Conservation (phyloP, 176 grass and related monocot species). For the Chrysopogon serrulatus region DNA sequence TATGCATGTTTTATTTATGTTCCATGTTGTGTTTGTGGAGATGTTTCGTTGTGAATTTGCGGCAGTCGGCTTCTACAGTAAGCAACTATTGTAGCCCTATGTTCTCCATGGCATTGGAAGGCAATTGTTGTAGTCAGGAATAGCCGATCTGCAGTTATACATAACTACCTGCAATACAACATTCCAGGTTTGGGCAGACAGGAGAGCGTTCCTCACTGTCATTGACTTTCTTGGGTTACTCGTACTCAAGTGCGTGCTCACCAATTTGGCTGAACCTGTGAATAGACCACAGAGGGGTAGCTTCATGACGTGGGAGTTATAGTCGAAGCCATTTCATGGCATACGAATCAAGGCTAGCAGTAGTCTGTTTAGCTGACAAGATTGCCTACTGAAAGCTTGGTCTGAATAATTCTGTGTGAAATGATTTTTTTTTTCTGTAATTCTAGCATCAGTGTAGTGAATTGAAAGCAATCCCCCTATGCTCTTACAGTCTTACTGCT, state of each 20-base stretch:
- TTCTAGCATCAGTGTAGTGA: neutral
- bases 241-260: neutral
- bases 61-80: neutral
- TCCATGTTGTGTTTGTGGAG: neutral
- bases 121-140: neutral
- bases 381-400: too few relatives aligned
- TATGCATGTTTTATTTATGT: neutral
- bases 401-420: too few relatives aligned
- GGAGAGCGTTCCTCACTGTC: too few relatives aligned
- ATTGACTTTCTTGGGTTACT: neutral
- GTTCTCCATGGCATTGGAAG: too few relatives aligned
- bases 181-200: too few relatives aligned
- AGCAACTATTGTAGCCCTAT: neutral
- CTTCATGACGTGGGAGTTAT: too few relatives aligned
- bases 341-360: too few relatives aligned
- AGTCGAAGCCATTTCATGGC: too few relatives aligned
- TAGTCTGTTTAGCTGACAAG: too few relatives aligned
- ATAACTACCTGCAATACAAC: neutral
- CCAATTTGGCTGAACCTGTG: neutral
- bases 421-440: neutral
- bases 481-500: neutral
- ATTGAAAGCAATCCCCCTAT: neutral
- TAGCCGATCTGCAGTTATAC: neutral
- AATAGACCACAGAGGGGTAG: neutral
- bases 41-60: too few relatives aligned